Conservation (phyloP, 768 basidiomycete genomes). For the Glaciozyma martinii region DNA sequence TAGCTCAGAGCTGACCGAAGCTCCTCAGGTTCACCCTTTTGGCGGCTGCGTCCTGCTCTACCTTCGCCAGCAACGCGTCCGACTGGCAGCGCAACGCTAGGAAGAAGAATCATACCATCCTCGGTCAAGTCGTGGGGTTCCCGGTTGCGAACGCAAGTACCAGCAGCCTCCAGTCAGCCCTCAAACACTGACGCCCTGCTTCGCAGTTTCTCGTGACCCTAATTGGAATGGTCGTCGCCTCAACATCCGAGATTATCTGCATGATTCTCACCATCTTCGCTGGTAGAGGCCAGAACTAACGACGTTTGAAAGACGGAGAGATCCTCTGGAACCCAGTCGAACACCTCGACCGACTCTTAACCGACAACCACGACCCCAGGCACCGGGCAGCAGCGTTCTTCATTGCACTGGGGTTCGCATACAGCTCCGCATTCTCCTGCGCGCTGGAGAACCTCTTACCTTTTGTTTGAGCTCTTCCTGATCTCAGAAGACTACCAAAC, state of each 20-base stretch:
- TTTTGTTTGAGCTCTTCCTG: too few relatives aligned
- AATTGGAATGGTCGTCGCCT: constrained; percentile 34
- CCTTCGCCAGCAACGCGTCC: constrained; percentile 35
- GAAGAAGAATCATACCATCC: constrained; percentile 28
- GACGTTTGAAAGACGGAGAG: background rate
- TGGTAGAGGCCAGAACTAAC: background rate
- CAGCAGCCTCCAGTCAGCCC: too few relatives aligned
- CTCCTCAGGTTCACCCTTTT: constrained; percentile 52
- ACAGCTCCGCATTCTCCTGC: constrained; percentile 33
- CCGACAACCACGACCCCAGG: constrained; percentile 33
- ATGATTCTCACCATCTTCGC: constrained; percentile 11
- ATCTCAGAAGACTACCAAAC: too few relatives aligned
- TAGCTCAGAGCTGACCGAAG: too few relatives aligned
- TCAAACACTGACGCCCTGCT: too few relatives aligned
- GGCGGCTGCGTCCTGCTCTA: constrained; percentile 39
- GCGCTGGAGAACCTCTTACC: constrained; percentile 32
- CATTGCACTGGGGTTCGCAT: constrained; percentile 34
- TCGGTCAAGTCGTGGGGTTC: constrained; percentile 36
- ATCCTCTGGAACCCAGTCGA: constrained; percentile 36
- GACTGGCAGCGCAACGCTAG: constrained; percentile 36
- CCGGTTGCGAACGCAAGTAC: constrained; percentile 32
- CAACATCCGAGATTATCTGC: constrained; percentile 24
- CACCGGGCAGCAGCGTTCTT: constrained; percentile 35
- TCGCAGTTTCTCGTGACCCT: constrained; percentile 22
- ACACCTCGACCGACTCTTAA: constrained; percentile 33